These are phyloP conservation scores for Ceratonia siliqua DNA, from an alignment of 306 rosid genomes.

Conservation along the genomic window DNA sequence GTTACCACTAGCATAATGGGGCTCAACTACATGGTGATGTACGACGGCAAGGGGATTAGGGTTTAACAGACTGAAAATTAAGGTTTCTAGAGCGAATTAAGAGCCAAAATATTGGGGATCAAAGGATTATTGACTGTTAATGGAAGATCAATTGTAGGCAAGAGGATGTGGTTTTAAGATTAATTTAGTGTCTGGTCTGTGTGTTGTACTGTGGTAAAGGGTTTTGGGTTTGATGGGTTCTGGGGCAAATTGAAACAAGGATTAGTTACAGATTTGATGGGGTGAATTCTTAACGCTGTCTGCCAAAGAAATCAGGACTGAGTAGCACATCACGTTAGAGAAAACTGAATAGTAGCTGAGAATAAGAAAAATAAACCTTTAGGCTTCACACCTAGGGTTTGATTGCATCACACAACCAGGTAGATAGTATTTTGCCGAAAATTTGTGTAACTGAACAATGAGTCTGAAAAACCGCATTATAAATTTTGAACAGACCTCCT, in stretches of 20 bases:
- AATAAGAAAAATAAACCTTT: background rate
- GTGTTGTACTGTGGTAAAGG: too few relatives aligned
- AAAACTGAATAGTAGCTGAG: background rate
- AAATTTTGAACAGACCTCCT: background rate
- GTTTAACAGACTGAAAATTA: too few relatives aligned
- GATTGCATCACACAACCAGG: background rate
- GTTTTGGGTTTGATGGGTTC: background rate
- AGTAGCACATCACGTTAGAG: background rate
- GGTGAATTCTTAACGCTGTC: background rate
- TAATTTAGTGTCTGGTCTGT: too few relatives aligned
- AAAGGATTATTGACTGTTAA: background rate
- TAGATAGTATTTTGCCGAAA: background rate
- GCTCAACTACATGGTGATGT: too few relatives aligned
- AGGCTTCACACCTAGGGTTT: background rate
- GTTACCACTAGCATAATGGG: background rate
- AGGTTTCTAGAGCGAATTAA: too few relatives aligned
- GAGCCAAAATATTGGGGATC: background rate
- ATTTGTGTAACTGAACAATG: too few relatives aligned
- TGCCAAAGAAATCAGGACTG: background rate
- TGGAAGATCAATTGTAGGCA: background rate
- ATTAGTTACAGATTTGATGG: background rate
- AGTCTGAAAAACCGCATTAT: background rate
- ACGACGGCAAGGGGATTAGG: too few relatives aligned
- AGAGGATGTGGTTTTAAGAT: too few relatives aligned
- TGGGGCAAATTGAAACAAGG: background rate